Base-by-base conservation (phyloP, 2,329 filamentous ascomycete species). In the Ophiostoma piceae region DNA sequence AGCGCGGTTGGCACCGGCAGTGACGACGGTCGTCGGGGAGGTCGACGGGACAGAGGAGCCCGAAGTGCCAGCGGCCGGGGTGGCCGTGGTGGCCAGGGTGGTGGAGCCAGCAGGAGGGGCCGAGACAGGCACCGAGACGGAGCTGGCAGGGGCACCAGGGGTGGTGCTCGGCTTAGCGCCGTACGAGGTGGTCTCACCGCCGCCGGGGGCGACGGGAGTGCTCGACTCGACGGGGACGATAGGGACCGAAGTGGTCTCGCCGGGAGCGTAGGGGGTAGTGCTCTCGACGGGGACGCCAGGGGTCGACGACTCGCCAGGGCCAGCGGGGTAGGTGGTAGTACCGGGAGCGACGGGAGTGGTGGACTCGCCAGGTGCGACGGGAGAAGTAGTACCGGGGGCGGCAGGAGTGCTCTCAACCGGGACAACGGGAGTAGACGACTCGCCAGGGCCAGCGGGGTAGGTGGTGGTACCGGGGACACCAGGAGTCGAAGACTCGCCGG, bases 1-100 rank as follows among this genome's bases (percentile, higher is more conserved):
- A 74, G 86, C 76, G 75, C 82, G 79, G 74, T 81, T 80, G 73
- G 85, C 85, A 76, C 82, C 85, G 73, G 81, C 84, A 64, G 81
- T 84, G 75, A 82, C 79, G 22, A 68, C 69, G 14, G 76, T 74
- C 26, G 72, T 66, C 3, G 67, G 76, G 76, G 71, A 78, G 77
- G 39, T 19, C 4, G 66, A n/a, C 1, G 70, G 14, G 19, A 60
- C 29, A 37, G 35, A 43, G 22, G 32, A 26, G 65, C 65, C 37
- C 39, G 37, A 66, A 14, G 62, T 39, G 8, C 32, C 22, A n/a
- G 39, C 65, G 12, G 65, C 35, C 35, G 39, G 37, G n/a, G 26
- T 16, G 54, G 26, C 32, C 12, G 39, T 16, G 4, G 64, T 26
- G 14, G 39, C 22, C 65, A 67, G 65, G 8, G 65, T 41, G 22